phyloP scores from a whole-genome alignment of 2,329 filamentous ascomycete genomes.

The Colletotrichum sublineola region DNA sequence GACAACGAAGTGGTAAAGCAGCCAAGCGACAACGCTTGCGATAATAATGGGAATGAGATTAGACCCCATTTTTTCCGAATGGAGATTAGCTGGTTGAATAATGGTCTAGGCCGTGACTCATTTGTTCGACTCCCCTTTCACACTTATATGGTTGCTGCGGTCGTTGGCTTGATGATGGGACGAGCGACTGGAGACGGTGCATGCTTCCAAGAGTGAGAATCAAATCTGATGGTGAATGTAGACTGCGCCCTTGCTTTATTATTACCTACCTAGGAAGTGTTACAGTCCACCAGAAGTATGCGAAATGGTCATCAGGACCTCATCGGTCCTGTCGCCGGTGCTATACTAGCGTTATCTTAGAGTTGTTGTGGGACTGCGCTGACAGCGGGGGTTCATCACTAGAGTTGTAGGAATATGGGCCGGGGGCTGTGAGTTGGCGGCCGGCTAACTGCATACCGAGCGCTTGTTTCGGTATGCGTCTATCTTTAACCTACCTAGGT shows the following conservation, averaged over 20 bases:
- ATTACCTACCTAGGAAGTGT: neutral
- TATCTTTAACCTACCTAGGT: neutral
- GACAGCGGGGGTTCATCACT: slow-evolving; percentile 28
- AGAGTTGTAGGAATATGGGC: slow-evolving; percentile 14
- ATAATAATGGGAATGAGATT: neutral
- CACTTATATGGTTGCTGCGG: neutral
- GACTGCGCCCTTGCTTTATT: neutral
- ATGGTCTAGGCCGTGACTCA: neutral
- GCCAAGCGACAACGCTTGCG: slow-evolving; percentile 2
- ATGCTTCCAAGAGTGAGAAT: neutral
- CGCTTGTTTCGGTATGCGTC: slow-evolving; percentile 4
- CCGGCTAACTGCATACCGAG: slow-evolving; percentile 9
- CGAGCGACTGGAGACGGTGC: neutral
- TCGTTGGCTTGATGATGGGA: neutral
- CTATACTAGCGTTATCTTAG: slow-evolving; percentile 3
- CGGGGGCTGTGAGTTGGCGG: neutral
- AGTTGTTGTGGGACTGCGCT: slow-evolving; percentile 25
- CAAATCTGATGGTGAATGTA: neutral
- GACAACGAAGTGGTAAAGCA: slow-evolving; percentile 24
- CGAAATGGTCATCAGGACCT: neutral
- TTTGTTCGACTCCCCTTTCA: neutral
- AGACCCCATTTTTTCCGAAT: slow-evolving; percentile 10
- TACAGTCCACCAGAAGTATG: neutral
- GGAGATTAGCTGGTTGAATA: neutral
- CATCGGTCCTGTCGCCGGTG: neutral